Evolutionary conservation across 441 rosid species (phyloP).

Genomic region (Adansonia grandidieri): DNA sequence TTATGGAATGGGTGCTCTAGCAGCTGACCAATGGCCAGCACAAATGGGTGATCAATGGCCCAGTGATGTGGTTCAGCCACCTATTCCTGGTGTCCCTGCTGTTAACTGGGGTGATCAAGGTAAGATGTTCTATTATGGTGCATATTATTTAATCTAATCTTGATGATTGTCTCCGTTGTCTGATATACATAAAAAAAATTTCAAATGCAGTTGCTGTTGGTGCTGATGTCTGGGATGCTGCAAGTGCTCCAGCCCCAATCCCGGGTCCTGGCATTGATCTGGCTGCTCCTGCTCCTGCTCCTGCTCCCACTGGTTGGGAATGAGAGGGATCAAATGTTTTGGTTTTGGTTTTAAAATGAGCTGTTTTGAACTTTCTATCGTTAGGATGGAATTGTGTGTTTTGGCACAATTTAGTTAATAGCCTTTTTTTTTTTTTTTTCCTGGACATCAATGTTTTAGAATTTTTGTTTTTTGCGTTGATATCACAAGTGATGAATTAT

Average conservation of each 20-base stretch:
- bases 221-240: conserved; percentile 59
- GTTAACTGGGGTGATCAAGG: conserved; percentile 48
- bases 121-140: neutral
- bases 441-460: neutral
- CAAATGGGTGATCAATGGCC: conserved; percentile 60
- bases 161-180: neutral
- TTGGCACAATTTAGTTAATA: conserved; percentile 28
- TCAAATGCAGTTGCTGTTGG: conserved; percentile 1
- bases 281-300: conserved; percentile 30
- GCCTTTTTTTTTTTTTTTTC: neutral
- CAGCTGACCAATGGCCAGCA: conserved; percentile 53
- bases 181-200: neutral
- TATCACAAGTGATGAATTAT: conserved; percentile 15
- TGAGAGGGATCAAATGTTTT: conserved; percentile 6
- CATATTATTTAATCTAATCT: neutral
- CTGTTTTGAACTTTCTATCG: conserved; percentile 18
- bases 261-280: neutral
- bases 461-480: conserved; percentile 5
- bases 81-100: conserved; percentile 55
- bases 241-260: conserved; percentile 34
- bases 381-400: conserved; percentile 16
- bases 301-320: conserved; percentile 47
- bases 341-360: neutral
- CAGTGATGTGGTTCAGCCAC: conserved; percentile 47
- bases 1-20: conserved; percentile 37